Percentiles rank a stretch among this genome's conserved stretches.
Evolutionary conservation across 345 rosid genomes (phyloP).

Genomic region (Dipteronia sinensis): DNA sequence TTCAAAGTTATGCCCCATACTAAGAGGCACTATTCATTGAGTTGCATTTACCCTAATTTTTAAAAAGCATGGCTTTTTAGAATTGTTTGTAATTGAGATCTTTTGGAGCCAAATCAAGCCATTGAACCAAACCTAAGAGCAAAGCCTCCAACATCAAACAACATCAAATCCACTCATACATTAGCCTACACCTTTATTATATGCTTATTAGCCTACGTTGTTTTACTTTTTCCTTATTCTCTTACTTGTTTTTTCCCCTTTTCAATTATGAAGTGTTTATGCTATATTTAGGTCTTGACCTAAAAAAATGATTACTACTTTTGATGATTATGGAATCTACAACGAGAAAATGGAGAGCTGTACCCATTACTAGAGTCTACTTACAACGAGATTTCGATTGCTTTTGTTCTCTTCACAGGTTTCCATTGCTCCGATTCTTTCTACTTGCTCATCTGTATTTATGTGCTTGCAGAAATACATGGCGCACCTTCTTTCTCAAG

Average conservation of each 20-base stretch:
- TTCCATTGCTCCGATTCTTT: slow-evolving; percentile 4
- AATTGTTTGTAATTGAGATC: not conserved
- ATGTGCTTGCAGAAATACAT: slow-evolving; percentile 70
- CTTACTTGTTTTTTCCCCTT: not conserved
- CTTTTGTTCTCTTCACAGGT: not conserved
- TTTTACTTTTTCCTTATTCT: no score
- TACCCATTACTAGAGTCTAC: not conserved
- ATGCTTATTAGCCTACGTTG: not conserved
- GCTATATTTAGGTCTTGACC: not conserved
- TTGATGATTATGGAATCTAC: not conserved
- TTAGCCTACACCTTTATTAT: not conserved
- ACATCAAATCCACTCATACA: not conserved
- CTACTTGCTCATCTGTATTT: not conserved
- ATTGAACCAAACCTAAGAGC: not conserved
- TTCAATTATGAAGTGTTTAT: not conserved
- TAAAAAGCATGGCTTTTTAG: not conserved
- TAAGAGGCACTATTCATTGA: not conserved
- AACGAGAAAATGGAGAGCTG: not conserved
- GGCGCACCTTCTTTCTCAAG: slow-evolving; percentile 92
- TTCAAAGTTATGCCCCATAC: not conserved
- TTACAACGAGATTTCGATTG: not conserved
- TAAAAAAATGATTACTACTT: not conserved
- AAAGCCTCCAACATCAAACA: not conserved
- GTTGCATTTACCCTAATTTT: not conserved
- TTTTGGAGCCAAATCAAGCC: not conserved